These are phyloP conservation scores for Kalanchoe fedtschenkoi DNA, from an alignment of 164 flowering plant species.

Conservation along the genomic window DNA sequence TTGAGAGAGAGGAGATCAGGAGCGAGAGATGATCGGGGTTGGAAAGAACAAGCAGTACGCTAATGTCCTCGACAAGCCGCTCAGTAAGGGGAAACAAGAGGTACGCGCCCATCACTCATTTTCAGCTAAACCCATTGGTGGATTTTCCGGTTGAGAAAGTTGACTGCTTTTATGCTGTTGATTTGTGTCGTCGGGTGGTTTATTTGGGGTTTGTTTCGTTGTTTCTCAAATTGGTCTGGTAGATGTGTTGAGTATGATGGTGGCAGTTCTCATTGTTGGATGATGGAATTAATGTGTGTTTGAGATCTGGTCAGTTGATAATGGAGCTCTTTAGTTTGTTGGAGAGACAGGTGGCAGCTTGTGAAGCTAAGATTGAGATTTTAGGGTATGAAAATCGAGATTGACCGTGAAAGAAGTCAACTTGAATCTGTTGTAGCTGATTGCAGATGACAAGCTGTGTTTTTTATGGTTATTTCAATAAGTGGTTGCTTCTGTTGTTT, in stretches of 20 bases:
- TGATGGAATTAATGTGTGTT: too few relatives aligned
- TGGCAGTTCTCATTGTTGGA: too few relatives aligned
- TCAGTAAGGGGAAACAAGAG: constrained; percentile 99
- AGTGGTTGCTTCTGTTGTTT: background rate
- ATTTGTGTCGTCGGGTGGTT: background rate
- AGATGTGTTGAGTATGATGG: too few relatives aligned
- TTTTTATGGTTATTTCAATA: background rate
- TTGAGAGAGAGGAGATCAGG: constrained; percentile 44
- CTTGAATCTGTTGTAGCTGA: background rate
- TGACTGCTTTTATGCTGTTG: background rate
- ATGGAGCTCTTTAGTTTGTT: too few relatives aligned
- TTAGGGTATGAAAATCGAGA: too few relatives aligned
- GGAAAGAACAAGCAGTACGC: constrained; percentile 91
- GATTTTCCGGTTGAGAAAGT: background rate
- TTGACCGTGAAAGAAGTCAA: background rate
- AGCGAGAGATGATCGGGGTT: constrained; percentile 65
- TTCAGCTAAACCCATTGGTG: background rate
- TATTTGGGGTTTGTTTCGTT: too few relatives aligned
- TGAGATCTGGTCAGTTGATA: too few relatives aligned
- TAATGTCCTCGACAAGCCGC: constrained; percentile 89
- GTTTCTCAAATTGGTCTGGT: too few relatives aligned
- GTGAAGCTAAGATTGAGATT: too few relatives aligned
- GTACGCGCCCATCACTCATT: constrained; percentile 22
- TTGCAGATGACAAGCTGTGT: background rate
- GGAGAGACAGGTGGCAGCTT: too few relatives aligned